Evolutionary conservation across 2,329 filamentous ascomycete genomes (phyloP).

Genomic region (Fusarium palustre): DNA sequence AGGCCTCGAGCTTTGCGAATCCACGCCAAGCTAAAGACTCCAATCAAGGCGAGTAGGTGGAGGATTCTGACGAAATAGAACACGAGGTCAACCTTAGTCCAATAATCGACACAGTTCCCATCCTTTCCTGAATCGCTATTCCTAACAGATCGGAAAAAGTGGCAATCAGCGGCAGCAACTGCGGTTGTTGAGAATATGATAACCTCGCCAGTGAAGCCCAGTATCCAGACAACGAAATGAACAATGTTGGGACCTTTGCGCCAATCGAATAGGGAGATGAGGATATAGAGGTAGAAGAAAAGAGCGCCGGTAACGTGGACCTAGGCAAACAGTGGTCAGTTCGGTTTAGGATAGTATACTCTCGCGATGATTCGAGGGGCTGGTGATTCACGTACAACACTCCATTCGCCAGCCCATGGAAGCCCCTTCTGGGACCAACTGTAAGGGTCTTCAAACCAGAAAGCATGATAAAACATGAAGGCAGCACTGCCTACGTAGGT

Average conservation of each 20-base stretch:
- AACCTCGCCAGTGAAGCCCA: constrained; percentile 78
- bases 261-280: constrained; percentile 88
- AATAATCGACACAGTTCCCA: constrained; percentile 53
- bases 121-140: constrained; percentile 43
- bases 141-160: constrained; percentile 64
- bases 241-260: constrained; percentile 82
- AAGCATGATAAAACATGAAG: constrained; percentile 79
- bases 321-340: constrained; percentile 59
- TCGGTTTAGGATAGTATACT: constrained; percentile 19
- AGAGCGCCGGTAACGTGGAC: constrained; percentile 87
- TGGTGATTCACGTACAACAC: constrained; percentile 69
- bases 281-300: constrained; percentile 87
- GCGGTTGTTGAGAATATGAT: constrained; percentile 77
- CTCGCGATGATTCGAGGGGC: not conserved
- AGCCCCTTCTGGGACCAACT: constrained; percentile 60
- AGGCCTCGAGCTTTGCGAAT: constrained; percentile 56
- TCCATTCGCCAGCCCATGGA: constrained; percentile 80
- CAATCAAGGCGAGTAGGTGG: constrained; percentile 70
- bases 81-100: constrained; percentile 68
- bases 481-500: constrained; percentile 81
- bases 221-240: constrained; percentile 82
- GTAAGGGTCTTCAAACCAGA: constrained; percentile 60
- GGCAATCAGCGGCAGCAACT: constrained; percentile 74
- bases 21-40: constrained; percentile 59
- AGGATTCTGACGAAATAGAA: constrained; percentile 77